Percentiles rank a stretch among this genome's conserved stretches.
These are phyloP conservation scores for Phlebiopsis flavidoalba DNA, from an alignment of 768 basidiomycete genomes.

Conservation along the genomic window DNA sequence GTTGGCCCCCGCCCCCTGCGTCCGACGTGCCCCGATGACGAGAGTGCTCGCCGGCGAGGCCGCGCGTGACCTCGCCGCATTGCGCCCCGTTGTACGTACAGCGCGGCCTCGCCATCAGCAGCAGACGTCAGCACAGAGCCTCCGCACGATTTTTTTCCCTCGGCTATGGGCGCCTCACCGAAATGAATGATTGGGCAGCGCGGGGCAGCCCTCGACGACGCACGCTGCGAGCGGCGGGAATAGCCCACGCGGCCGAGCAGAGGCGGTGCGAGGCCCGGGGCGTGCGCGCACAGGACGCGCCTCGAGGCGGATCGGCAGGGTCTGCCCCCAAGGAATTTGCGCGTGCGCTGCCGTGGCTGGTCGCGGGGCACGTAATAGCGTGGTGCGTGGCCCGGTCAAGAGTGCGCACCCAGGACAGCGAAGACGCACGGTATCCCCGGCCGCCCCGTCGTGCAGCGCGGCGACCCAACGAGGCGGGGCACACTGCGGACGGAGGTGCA, in stretches of 20 bases:
- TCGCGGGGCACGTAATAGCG: neutral
- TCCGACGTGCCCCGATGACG: no score
- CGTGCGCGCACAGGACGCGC: neutral
- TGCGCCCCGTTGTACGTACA: neutral
- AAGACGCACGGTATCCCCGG: no score
- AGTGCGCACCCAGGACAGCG: no score
- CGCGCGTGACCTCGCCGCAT: neutral
- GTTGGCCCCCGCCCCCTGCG: no score
- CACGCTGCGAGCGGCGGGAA: neutral
- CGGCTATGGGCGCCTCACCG: neutral
- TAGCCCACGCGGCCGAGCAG: neutral
- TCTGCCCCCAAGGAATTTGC: neutral
- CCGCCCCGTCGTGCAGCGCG: no score
- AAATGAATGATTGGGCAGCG: neutral
- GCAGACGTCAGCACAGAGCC: neutral
- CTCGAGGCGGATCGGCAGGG: neutral
- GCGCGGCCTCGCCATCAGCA: neutral
- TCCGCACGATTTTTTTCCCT: neutral
- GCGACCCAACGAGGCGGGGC: no score
- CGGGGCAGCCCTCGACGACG: neutral
- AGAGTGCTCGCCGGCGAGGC: neutral
- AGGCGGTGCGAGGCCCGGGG: neutral
- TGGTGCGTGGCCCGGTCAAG: neutral
- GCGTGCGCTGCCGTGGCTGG: neutral
- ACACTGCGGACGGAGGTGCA: no score